These are phyloP conservation scores for Termitomyces sp. DNA, from an alignment of 768 basidiomycete species.

Conservation along the genomic window DNA sequence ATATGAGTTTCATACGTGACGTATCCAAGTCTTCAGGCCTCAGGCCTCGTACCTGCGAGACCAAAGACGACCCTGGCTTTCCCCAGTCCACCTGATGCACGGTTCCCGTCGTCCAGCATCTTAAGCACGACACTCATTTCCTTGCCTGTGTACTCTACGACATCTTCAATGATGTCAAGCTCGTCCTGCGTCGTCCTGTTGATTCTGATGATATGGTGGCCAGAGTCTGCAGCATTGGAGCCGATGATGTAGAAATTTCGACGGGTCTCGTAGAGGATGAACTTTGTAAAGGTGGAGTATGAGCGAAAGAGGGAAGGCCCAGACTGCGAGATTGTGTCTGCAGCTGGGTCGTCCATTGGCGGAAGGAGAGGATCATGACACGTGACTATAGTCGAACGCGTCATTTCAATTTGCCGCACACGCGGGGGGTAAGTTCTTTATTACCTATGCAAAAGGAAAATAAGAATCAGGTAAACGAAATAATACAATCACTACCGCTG, in stretches of 20 bases:
- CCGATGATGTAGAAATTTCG: conserved; percentile 89
- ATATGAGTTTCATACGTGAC: not conserved
- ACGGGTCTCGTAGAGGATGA: conserved; percentile 90
- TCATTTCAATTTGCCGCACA: not conserved
- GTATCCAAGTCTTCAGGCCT: not conserved
- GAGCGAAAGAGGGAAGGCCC: not conserved
- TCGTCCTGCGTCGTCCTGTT: conserved; percentile 79
- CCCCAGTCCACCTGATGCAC: conserved; percentile 78
- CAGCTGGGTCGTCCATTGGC: not conserved
- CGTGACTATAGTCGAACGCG: not conserved
- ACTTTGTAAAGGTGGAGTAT: conserved; percentile 62
- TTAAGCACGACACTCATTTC: conserved; percentile 89
- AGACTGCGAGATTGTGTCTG: not conserved
- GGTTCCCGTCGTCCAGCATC: conserved; percentile 96
- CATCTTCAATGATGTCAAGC: conserved; percentile 78
- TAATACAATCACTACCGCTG: not conserved
- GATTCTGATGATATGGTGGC: conserved; percentile 90
- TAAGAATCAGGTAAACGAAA: not conserved
- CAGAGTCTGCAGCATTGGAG: conserved; percentile 81
- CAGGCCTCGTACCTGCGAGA: conserved; percentile 53
- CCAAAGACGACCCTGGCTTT: conserved; percentile 78
- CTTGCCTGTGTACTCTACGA: conserved; percentile 79
- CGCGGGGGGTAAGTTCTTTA: too few relatives aligned
- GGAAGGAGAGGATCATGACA: not conserved
- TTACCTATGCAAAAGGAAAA: not conserved